phyloP scores from a whole-genome alignment of 164 flowering plant species.

The Malania oleifera region DNA sequence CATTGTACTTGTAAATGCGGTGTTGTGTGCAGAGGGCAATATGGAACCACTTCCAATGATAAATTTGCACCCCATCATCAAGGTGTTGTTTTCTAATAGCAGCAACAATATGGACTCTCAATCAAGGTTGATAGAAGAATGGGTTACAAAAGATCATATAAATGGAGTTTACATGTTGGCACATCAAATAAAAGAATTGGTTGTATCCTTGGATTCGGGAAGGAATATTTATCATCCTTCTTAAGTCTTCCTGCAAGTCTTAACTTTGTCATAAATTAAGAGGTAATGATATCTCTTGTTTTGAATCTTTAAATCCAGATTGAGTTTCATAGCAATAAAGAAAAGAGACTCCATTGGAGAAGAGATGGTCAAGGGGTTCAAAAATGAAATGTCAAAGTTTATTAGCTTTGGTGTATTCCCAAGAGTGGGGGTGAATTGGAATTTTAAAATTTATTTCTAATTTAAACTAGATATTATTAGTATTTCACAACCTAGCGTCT shows the following conservation, averaged over 20 bases:
- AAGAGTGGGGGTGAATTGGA: no score
- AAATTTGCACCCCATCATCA: slow-evolving; percentile 53
- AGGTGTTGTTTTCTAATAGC: slow-evolving; percentile 69
- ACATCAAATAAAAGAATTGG: slow-evolving; percentile 37
- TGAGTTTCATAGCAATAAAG: no score
- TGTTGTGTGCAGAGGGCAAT: slow-evolving; percentile 26
- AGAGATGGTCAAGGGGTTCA: no score
- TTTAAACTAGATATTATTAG: no score
- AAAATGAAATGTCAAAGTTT: no score
- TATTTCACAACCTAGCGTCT: no score
- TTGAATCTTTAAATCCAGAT: not conserved
- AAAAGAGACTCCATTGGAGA: no score
- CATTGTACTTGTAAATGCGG: slow-evolving; percentile 80
- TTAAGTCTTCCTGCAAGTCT: slow-evolving; percentile 35
- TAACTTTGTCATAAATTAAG: slow-evolving; percentile 28
- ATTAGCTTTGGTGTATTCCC: no score
- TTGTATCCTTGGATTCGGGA: slow-evolving; percentile 21
- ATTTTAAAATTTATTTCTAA: no score
- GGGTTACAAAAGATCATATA: slow-evolving; percentile 34
- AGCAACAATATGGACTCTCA: slow-evolving; percentile 31
- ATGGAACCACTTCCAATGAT: slow-evolving; percentile 26
- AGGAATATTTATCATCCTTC: slow-evolving; percentile 38
- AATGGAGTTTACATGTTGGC: slow-evolving; percentile 55
- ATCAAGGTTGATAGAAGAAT: slow-evolving; percentile 50
- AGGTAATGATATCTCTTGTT: not conserved